Conservation (phyloP, 179 eudicot genomes). For the Amaranthus tricolor region DNA sequence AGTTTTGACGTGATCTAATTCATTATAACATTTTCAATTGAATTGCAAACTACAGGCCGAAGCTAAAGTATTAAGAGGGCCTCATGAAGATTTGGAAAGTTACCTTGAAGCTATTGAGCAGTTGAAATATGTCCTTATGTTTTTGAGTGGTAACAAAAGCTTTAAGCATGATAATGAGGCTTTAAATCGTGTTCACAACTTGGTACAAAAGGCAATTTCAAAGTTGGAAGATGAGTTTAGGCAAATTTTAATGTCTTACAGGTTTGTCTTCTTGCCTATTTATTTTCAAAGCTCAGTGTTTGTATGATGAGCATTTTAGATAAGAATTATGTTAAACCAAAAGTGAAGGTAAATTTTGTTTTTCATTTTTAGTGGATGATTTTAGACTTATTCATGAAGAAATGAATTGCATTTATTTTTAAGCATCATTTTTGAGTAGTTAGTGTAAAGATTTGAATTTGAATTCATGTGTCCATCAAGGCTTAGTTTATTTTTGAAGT, state of each 20-base stretch:
- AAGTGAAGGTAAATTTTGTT: neutral
- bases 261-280: constrained; percentile 36
- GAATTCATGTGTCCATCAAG: neutral
- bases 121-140: constrained; percentile 42
- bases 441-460: neutral
- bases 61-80: constrained; percentile 75
- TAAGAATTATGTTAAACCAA: neutral
- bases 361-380: neutral
- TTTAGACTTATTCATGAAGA: neutral
- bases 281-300: neutral
- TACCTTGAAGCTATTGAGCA: constrained; percentile 84
- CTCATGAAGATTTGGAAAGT: constrained; percentile 93
- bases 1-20: neutral
- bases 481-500: neutral
- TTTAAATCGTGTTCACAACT: constrained; percentile 47
- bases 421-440: too few relatives aligned
- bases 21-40: neutral
- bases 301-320: neutral
- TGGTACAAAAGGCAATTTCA: constrained; percentile 56
- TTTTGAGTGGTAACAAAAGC: constrained; percentile 56
- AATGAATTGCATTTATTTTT: neutral
- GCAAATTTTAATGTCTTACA: constrained; percentile 55
- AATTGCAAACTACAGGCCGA: constrained; percentile 55
- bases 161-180: constrained; percentile 52
- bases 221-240: constrained; percentile 84